Evolutionary conservation across 441 rosid species (phyloP), one percentile per base, ranked within the genome.

Genomic region (Adansonia madagascariensis): DNA sequence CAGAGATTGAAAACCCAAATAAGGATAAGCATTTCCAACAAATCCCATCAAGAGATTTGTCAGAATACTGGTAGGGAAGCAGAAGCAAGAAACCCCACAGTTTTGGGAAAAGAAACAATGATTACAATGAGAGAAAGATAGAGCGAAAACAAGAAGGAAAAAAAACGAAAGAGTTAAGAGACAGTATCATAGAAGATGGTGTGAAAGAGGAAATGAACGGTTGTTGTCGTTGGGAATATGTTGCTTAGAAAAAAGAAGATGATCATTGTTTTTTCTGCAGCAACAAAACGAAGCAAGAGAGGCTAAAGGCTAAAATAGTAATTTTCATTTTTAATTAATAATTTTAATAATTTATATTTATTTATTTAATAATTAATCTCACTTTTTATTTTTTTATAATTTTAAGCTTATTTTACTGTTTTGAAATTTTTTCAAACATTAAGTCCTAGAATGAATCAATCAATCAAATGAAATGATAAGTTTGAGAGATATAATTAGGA

Each of bases 121-220:
- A 78, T 56, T 57, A 78, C 63, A 35, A 61, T 44, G 59, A 62
- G 66, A 55, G 56, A 68, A 67, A 46, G 71, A 60, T 31, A 31
- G 17, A 61, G 43, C 53, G 74, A 72, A 78, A 84, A 75, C 78
- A 81, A 76, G 76, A 75, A 73, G 24, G 24, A 31, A 62, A 81
- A 50, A 67, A 71, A 78, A 73, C 77, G 78, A 74, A 70, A 77
- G 64, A 71, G 39, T 14, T 50, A 31, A 66, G 61, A 49, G 68
- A 31, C 12, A 64, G 73, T 78, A 79, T 75, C 70, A 76, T 57
- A 69, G 78, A 80, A 79, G 56, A 82, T 77, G 79, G 77, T 74
- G 4, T 76, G 81, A 50, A 77, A 10, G 49, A 74, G 59, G 15
- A 71, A 44, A 20, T 8, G 59, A 5, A 65, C 4, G 39, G 66